Base-by-base conservation (phyloP, 2,329 filamentous ascomycete genomes). In the Botrytis hyacinthi region DNA sequence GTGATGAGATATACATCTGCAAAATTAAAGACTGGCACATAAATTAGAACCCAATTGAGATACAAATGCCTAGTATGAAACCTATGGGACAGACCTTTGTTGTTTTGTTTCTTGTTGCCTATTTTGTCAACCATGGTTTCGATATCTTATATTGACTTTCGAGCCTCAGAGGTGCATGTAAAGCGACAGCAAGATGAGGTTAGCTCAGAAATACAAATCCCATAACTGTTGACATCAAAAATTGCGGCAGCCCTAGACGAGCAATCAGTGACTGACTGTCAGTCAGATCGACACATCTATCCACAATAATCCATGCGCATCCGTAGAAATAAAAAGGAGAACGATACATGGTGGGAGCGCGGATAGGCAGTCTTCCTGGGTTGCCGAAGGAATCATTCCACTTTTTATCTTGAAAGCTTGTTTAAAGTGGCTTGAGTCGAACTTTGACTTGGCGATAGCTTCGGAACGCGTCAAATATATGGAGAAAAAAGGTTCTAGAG, bases 391-490 rank as follows among this genome's bases (percentile, higher is more conserved):
- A 26, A 35, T 48, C 20, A 66, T 48, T 66, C 62, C 62, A 48
- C 62, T 66, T 66, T 66, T 65, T n/a, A 35, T 66, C 42, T 66
- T 29, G 32, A 26, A 65, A 48, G 29, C 29, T 66, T 32, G 32
- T 66, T 48, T 22, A 66, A 35, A 66, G 42, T 48, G 29, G 40
- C 40, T 20, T 18, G 16, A 60, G 61, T 48, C n/a, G 60, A 65
- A 29, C 29, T 46, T 29, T 29, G 22, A 29, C 26, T 12, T 29
- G 37, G 26, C 37, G 29, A 42, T 48, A 26, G 42, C 62, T 66
- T 66, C 14, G 22, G 62, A 66, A 66, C 42, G 42, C 62, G 62
- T 66, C 42, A 48, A 66, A 66, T 66, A 66, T 66, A 66, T 66
- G 62, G 62, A 48, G 62, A 48, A 66, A 35, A 66, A 48, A 48